Base-by-base conservation (phyloP, 2,329 filamentous ascomycete genomes). In the Fusarium sp. region DNA sequence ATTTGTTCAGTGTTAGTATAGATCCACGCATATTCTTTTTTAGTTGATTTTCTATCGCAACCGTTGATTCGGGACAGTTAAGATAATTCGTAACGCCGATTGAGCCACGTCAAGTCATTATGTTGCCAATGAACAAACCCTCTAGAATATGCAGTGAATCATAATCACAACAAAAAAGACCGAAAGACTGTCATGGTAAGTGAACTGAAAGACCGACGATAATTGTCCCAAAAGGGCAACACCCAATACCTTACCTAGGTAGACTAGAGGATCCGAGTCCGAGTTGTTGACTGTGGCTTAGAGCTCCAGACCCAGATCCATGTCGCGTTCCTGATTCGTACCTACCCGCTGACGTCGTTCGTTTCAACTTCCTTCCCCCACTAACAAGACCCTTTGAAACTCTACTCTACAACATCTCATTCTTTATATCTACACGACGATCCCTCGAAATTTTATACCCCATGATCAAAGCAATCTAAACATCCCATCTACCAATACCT, bases 321-420 rank as follows among this genome's bases (percentile, higher is more conserved):
- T 58, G 46, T 32, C 24, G 14, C n/a, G 63, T 66, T 49, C 62
- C 63, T 67, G 55, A 61, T 66, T 66, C 32, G 44, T 29, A 55
- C 32, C 61, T 29, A 55, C 32, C 61, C 62, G 16, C 63, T 66
- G 63, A 66, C 63, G 63, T 66, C 62, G 63, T 61, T 67, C 20
- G 49, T 52, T 67, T 59, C 60, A 59, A 59, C 52, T 65, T 51
- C 13, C 16, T 30, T 41, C 55, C 63, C 63, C 62, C 55, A 67
- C 63, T 37, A 66, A 64, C 30, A 18, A 41, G 49, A 52, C 49
- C 49, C 49, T 52, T 52, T 52, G 25, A 16, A 41, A 37, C 34
- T 37, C 32, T 24, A 24, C 20, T 52, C 49, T 41, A 52, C 49
- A 27, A 25, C 32, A 41, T 25, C 27, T 11, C 58, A 47, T 49